phyloP scores from a whole-genome alignment of 192 early-diverging fungal genomes.

The Podila verticillata region DNA sequence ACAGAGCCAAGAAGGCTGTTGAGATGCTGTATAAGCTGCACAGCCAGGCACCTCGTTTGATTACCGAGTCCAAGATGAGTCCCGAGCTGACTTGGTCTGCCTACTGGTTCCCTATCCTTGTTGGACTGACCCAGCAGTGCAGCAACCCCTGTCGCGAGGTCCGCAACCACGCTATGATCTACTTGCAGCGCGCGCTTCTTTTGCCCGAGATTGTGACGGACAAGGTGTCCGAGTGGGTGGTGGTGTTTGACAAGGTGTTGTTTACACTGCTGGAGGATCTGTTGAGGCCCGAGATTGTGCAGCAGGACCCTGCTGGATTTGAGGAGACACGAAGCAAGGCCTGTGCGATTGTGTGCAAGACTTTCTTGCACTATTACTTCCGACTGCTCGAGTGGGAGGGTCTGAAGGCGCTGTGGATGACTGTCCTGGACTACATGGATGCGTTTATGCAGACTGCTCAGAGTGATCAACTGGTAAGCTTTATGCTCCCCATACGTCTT shows the following conservation, averaged over 20 bases:
- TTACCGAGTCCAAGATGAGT: constrained; percentile 54
- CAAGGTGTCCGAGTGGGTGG: constrained; percentile 59
- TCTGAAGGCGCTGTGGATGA: constrained; percentile 67
- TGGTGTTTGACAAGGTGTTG: constrained; percentile 85
- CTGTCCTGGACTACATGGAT: constrained; percentile 73
- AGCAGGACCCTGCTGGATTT: constrained; percentile 71
- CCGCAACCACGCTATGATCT: constrained; percentile 82
- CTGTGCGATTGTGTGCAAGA: constrained; percentile 75
- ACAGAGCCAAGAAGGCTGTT: constrained; percentile 71
- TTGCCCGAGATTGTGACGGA: constrained; percentile 63
- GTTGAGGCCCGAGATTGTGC: constrained; percentile 76
- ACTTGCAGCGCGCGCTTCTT: constrained; percentile 82
- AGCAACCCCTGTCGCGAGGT: constrained; percentile 81
- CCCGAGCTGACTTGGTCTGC: constrained; percentile 69
- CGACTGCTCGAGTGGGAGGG: constrained; percentile 66
- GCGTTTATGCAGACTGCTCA: constrained; percentile 68
- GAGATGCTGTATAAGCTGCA: constrained; percentile 75
- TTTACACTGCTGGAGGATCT: constrained; percentile 91
- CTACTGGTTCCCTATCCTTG: constrained; percentile 83
- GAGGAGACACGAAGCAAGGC: constrained; percentile 82
- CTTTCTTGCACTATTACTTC: constrained; percentile 78
- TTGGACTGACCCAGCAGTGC: constrained; percentile 78
- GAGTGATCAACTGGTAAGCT: constrained; percentile 65
- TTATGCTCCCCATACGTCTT: background rate
- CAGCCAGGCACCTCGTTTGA: constrained; percentile 57